These are phyloP conservation scores for Kingdonia uniflora DNA, from an alignment of 164 flowering plant genomes.

Conservation along the genomic window DNA sequence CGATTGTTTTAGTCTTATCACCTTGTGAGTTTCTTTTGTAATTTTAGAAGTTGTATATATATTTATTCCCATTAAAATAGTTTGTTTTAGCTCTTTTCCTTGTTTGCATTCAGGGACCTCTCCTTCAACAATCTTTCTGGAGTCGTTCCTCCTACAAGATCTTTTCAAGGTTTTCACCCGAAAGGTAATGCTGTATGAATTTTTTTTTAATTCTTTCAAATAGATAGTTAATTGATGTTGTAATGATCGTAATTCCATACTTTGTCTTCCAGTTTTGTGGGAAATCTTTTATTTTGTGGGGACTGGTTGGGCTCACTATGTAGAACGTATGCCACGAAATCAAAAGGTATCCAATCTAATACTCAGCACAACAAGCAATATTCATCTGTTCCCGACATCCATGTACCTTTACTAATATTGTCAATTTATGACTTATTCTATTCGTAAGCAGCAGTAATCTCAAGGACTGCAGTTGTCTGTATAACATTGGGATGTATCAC, in stretches of 20 bases:
- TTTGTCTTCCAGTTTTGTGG: conserved; percentile 51
- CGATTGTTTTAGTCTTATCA: conserved; percentile 65
- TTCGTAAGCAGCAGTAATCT: conserved; percentile 35
- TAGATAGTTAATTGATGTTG: neutral
- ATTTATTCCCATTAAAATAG: neutral
- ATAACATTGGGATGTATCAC: conserved; percentile 49
- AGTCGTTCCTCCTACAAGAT: conserved; percentile 37
- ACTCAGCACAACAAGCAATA: too few species aligned
- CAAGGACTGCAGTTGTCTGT: conserved; percentile 52
- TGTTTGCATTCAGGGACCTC: conserved; percentile 38
- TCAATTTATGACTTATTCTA: too few species aligned
- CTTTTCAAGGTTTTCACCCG: conserved; percentile 60
- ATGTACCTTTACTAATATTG: too few species aligned
- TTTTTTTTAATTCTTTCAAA: neutral
- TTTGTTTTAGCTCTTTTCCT: neutral
- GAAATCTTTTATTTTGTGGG: conserved; percentile 75
- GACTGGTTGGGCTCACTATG: conserved; percentile 75
- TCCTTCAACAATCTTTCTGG: conserved; percentile 88
- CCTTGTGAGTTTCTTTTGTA: conserved; percentile 34
- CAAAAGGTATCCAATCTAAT: conserved; percentile 41
- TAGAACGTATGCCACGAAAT: conserved; percentile 26
- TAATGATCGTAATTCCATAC: neutral
- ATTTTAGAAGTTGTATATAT: neutral
- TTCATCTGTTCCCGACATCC: too few species aligned
- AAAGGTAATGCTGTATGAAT: conserved; percentile 34